A percentile compares a stretch with the other conserved stretches of the same genome.
Conservation (phyloP, 805 yeast species). For the Candida dendrica region DNA sequence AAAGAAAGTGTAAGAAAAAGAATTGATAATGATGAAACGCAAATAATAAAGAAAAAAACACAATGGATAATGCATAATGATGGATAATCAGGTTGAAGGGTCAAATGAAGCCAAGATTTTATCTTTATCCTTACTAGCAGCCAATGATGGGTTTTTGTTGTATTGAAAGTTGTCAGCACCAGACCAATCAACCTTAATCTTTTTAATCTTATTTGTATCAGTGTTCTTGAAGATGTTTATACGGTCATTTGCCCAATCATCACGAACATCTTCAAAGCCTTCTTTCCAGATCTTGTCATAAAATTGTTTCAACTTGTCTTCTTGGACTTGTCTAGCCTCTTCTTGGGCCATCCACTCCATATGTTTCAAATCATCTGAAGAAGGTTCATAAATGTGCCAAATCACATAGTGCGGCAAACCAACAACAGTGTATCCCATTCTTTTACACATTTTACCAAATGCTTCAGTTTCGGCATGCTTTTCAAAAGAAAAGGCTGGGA, state of each 20-base stretch:
- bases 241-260: slow-evolving; percentile 69
- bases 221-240: slow-evolving; percentile 70
- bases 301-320: slow-evolving; percentile 52
- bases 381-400: slow-evolving; percentile 89
- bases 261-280: slow-evolving; percentile 73
- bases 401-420: slow-evolving; percentile 86
- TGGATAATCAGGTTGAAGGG: slow-evolving; percentile 7
- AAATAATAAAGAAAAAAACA: too few species aligned
- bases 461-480: slow-evolving; percentile 89
- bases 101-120: slow-evolving; percentile 23
- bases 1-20: not conserved
- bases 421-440: slow-evolving; percentile 76
- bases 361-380: slow-evolving; percentile 76
- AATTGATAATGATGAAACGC: too few species aligned
- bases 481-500: slow-evolving; percentile 77
- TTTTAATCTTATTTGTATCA: slow-evolving; percentile 45
- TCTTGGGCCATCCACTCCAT: slow-evolving; percentile 91
- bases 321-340: slow-evolving; percentile 60
- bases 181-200: slow-evolving; percentile 63
- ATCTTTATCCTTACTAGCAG: slow-evolving; percentile 14
- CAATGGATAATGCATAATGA: too few species aligned
- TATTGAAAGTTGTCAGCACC: slow-evolving; percentile 38
- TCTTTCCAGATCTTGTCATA: slow-evolving; percentile 68
- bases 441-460: slow-evolving; percentile 72
- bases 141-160: slow-evolving; percentile 11